A percentile compares a stretch with the other conserved stretches of the same genome.
These are phyloP conservation scores for Cucurbita ficifolia DNA, from an alignment of 306 rosid genomes.

Conservation along the genomic window DNA sequence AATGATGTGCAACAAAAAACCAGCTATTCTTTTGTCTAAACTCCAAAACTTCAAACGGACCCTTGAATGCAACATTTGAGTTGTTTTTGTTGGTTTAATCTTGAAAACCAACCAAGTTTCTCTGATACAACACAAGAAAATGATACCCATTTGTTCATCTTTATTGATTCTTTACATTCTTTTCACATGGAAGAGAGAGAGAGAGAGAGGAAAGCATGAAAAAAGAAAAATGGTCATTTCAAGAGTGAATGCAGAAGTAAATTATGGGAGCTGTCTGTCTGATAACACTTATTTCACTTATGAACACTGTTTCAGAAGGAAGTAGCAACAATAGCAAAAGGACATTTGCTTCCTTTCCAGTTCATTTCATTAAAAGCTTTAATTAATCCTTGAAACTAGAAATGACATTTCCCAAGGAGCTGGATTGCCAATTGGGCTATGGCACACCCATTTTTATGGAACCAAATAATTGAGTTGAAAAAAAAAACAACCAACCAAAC, in stretches of 20 bases:
- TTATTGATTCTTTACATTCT: neutral
- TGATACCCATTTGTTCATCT: neutral
- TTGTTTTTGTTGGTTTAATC: neutral
- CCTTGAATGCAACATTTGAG: slow-evolving; percentile 3
- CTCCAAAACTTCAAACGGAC: neutral
- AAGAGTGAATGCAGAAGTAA: slow-evolving; percentile 24
- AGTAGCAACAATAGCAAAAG: slow-evolving; percentile 12
- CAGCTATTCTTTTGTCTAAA: slow-evolving; percentile 7
- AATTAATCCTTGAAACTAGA: slow-evolving; percentile 3
- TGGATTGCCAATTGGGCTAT: slow-evolving; percentile 11
- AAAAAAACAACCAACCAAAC: neutral
- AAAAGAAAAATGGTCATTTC: slow-evolving; percentile 18
- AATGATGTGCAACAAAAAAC: slow-evolving; percentile 8
- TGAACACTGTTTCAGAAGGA: neutral
- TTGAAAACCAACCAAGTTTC: neutral
- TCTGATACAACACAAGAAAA: neutral
- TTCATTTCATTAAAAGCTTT: neutral
- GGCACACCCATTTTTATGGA: slow-evolving; percentile 1
- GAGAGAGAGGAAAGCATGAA: neutral
- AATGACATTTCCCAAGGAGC: slow-evolving; percentile 7
- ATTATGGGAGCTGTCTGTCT: slow-evolving; percentile 23
- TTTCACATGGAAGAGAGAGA: neutral
- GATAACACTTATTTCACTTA: slow-evolving; percentile 16
- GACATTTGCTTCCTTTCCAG: slow-evolving; percentile 5
- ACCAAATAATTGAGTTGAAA: slow-evolving; percentile 14